Evolutionary conservation across 148 eudicot species (phyloP).

Genomic region (Cornus kousa): DNA sequence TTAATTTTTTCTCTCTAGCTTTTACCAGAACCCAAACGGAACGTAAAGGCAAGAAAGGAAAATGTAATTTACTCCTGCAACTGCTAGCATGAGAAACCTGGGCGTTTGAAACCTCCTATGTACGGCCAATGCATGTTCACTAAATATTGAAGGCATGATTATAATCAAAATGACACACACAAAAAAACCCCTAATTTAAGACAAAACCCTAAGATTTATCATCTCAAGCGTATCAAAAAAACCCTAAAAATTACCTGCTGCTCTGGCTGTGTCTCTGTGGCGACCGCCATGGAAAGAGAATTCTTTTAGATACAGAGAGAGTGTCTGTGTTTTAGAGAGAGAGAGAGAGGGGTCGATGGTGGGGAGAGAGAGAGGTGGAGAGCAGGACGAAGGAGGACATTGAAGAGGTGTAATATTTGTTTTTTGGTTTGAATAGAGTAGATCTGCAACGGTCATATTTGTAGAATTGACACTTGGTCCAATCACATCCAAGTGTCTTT

Average conservation of each 20-base stretch:
- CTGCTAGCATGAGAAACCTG: not conserved
- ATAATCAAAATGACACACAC: not conserved
- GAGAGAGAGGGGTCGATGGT: not conserved
- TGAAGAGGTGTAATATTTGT: not conserved
- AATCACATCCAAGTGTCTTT: not conserved
- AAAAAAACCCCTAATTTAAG: not conserved
- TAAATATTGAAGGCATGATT: not conserved
- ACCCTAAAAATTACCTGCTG: conserved; percentile 37
- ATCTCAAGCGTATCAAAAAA: not conserved
- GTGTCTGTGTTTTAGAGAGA: not conserved
- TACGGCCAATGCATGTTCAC: not conserved
- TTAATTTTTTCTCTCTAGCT: no score
- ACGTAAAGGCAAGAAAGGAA: not conserved
- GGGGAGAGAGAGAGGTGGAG: not conserved
- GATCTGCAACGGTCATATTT: conserved; percentile 13
- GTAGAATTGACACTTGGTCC: not conserved
- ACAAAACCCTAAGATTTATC: conserved; percentile 12
- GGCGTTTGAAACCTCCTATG: no score
- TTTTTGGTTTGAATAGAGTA: not conserved
- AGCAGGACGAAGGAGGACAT: not conserved
- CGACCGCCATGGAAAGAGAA: conserved; percentile 42
- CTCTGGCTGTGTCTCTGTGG: conserved; percentile 40
- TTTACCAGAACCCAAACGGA: not conserved
- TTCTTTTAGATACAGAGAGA: not conserved
- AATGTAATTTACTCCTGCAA: not conserved